These are phyloP conservation scores for Stygiomarasmius scandens DNA, from an alignment of 1,284 basidiomycete genomes.

Conservation along the genomic window DNA sequence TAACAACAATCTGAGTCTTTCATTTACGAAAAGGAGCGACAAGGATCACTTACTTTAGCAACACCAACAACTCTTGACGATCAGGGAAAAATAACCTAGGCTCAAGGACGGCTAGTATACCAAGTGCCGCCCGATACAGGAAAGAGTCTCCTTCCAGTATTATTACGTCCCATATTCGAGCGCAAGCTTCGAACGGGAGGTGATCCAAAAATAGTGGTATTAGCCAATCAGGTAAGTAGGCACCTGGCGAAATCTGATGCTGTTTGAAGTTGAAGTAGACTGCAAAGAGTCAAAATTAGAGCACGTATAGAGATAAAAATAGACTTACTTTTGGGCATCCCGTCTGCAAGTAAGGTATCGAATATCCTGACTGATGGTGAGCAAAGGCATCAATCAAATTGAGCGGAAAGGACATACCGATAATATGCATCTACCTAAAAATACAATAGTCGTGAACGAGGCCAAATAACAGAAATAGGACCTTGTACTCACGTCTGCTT, in stretches of 20 bases:
- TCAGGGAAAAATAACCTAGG: slow-evolving; percentile 87
- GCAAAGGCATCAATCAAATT: slow-evolving; percentile 9
- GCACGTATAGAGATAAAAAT: too few relatives aligned
- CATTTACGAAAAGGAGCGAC: not conserved
- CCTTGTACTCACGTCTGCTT: slow-evolving; percentile 74
- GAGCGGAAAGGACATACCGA: slow-evolving; percentile 33
- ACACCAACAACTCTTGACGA: slow-evolving; percentile 69
- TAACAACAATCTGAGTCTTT: not conserved
- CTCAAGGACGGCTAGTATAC: slow-evolving; percentile 85
- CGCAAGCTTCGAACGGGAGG: slow-evolving; percentile 85
- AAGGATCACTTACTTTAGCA: slow-evolving; percentile 55
- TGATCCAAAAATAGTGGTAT: slow-evolving; percentile 85
- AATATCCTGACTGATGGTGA: slow-evolving; percentile 67
- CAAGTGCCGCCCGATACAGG: slow-evolving; percentile 81
- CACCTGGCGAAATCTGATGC: slow-evolving; percentile 79
- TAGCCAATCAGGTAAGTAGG: slow-evolving; percentile 82
- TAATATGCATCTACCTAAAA: slow-evolving; percentile 80
- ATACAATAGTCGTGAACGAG: slow-evolving; percentile 26
- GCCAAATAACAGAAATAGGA: not conserved
- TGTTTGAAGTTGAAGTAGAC: slow-evolving; percentile 97
- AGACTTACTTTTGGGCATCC: slow-evolving; percentile 93
- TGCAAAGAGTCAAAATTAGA: too few relatives aligned
- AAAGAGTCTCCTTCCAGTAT: slow-evolving; percentile 88
- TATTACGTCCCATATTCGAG: slow-evolving; percentile 88
- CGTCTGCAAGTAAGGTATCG: slow-evolving; percentile 88